Conservation (phyloP, 768 basidiomycete species). For the Russula vinacea region DNA sequence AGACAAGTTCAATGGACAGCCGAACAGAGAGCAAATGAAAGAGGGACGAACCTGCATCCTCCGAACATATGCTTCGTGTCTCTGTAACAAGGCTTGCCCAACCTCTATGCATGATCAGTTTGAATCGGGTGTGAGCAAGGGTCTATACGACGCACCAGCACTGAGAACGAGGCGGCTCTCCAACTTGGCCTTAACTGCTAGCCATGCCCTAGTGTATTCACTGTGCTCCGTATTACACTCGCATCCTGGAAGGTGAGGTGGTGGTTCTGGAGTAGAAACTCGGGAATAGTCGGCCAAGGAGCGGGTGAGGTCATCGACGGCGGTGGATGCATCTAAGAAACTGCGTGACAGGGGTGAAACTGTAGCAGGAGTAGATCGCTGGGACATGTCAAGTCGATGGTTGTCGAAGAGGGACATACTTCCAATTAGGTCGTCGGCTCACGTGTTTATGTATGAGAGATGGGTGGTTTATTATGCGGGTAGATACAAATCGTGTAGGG, state of each 20-base stretch:
- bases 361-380: constrained; percentile 24
- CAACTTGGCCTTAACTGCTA: constrained; percentile 60
- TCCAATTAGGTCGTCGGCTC: not conserved
- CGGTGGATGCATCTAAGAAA: constrained; percentile 39
- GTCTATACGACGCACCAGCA: constrained; percentile 61
- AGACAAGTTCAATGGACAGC: not conserved
- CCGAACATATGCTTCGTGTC: constrained; percentile 83
- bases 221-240: constrained; percentile 68
- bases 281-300: constrained; percentile 72
- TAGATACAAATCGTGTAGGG: constrained; percentile 23
- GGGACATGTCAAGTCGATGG: constrained; percentile 10
- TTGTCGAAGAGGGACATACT: not conserved
- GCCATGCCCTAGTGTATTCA: constrained; percentile 61
- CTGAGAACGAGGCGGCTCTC: constrained; percentile 78
- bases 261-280: constrained; percentile 69
- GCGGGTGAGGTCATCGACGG: constrained; percentile 75
- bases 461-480: constrained; percentile 15
- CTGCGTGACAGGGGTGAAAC: constrained; percentile 37
- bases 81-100: constrained; percentile 80
- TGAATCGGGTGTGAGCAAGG: not conserved
- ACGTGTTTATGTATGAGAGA: constrained; percentile 4
- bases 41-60: constrained; percentile 53
- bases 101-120: constrained; percentile 55
- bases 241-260: constrained; percentile 46
- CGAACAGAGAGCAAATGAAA: not conserved